A percentile compares a stretch with the other conserved stretches of the same genome.
These are phyloP conservation scores for Diversispora epigaea DNA, from an alignment of 192 early-diverging fungal species.

Conservation along the genomic window DNA sequence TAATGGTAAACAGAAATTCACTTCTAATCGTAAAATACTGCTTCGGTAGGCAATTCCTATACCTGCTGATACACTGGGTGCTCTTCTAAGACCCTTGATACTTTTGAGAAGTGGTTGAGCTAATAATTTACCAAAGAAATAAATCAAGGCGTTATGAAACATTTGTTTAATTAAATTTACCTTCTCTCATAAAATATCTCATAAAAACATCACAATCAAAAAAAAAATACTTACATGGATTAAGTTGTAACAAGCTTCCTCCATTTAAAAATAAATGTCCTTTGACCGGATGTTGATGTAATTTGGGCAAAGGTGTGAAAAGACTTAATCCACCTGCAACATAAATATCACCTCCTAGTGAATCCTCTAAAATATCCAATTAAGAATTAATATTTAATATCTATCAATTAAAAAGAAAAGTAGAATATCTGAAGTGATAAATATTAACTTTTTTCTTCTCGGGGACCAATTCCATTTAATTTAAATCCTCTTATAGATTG, in stretches of 20 bases:
- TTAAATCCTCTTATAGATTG: constrained; percentile 85
- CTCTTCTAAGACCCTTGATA: constrained; percentile 46
- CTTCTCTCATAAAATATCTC: neutral
- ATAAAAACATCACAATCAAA: too few species aligned
- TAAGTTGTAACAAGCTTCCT: constrained; percentile 65
- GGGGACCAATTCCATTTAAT: constrained; percentile 84
- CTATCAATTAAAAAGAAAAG: neutral
- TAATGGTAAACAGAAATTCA: constrained; percentile 88
- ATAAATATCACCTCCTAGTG: constrained; percentile 87
- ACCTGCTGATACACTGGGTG: constrained; percentile 75
- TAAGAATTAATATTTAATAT: neutral
- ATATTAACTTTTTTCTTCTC: constrained; percentile 68
- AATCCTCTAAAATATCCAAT: constrained; percentile 53
- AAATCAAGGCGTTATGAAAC: neutral
- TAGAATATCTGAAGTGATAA: neutral
- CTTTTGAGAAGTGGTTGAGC: constrained; percentile 35
- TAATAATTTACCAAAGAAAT: neutral
- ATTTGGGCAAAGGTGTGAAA: constrained; percentile 77
- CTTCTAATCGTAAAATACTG: constrained; percentile 80
- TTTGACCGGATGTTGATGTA: constrained; percentile 62
- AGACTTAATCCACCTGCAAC: constrained; percentile 75
- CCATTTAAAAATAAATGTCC: constrained; percentile 89
- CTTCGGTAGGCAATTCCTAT: constrained; percentile 85
- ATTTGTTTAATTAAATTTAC: neutral
- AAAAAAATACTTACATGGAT: constrained; percentile 43